A percentile compares a stretch with the other conserved stretches of the same genome.
Evolutionary conservation across 371 early-diverging fungal species (phyloP).

Genomic region (Mortierella sp.): DNA sequence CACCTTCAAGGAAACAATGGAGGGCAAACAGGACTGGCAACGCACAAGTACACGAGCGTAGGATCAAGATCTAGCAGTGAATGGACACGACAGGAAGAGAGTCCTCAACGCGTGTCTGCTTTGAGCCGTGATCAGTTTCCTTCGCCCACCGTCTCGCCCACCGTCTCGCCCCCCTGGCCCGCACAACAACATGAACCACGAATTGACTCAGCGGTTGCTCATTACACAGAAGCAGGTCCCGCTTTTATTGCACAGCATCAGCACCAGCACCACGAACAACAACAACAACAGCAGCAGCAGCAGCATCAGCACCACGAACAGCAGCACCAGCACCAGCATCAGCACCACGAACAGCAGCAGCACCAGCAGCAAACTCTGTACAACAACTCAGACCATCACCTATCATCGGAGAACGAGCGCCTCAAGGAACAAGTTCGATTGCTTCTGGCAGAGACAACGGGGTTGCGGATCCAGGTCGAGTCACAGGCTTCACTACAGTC

Average conservation of each 20-base stretch:
- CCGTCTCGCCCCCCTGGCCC: neutral
- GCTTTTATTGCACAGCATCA: neutral
- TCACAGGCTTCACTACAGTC: neutral
- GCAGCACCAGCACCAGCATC: neutral
- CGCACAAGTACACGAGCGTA: neutral
- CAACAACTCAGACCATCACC: neutral
- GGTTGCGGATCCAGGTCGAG: neutral
- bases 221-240: neutral
- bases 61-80: neutral
- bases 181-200: neutral
- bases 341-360: neutral
- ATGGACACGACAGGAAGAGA: neutral
- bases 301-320: neutral
- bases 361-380: neutral
- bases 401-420: slow-evolving; percentile 21
- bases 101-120: neutral
- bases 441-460: slow-evolving; percentile 11
- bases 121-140: neutral
- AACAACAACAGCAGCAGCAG: neutral
- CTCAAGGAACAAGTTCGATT: slow-evolving; percentile 25
- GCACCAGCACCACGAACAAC: neutral
- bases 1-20: slow-evolving; percentile 6
- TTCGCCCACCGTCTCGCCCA: neutral
- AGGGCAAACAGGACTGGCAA: neutral
- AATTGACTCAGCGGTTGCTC: neutral